These are phyloP conservation scores for Cyberlindnera americana DNA, from an alignment of 805 yeast genomes.

Conservation along the genomic window DNA sequence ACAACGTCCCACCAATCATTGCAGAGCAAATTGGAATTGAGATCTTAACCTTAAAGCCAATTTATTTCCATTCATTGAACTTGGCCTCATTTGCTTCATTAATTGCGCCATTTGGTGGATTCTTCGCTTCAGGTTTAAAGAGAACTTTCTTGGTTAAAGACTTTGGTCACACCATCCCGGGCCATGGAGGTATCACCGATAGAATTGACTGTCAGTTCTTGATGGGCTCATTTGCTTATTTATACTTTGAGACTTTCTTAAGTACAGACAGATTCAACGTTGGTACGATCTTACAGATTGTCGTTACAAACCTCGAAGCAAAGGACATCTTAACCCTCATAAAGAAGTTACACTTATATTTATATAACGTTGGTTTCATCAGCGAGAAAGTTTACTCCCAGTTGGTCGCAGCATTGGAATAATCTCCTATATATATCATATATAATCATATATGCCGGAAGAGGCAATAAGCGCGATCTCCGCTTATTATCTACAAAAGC, in stretches of 20 bases:
- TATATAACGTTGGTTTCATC: slow-evolving; percentile 39
- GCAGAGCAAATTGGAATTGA: slow-evolving; percentile 46
- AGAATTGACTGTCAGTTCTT: slow-evolving; percentile 96
- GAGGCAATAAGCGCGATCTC: slow-evolving; percentile 2
- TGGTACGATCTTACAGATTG: slow-evolving; percentile 71
- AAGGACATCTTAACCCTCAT: slow-evolving; percentile 64
- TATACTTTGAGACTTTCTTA: slow-evolving; percentile 90
- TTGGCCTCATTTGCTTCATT: slow-evolving; percentile 93
- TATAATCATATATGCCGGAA: background rate
- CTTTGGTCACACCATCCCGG: slow-evolving; percentile 97
- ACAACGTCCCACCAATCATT: slow-evolving; percentile 67
- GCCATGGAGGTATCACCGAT: slow-evolving; percentile 98
- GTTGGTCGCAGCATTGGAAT: slow-evolving; percentile 4
- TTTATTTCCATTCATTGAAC: slow-evolving; percentile 82
- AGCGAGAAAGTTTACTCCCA: slow-evolving; percentile 32
- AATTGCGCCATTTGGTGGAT: slow-evolving; percentile 98
- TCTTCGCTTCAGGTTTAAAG: slow-evolving; percentile 96
- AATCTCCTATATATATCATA: background rate
- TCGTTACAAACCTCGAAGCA: slow-evolving; percentile 63
- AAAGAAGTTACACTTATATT: slow-evolving; percentile 41
- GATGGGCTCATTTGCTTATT: slow-evolving; percentile 93
- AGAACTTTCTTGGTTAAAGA: slow-evolving; percentile 95
- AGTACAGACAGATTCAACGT: slow-evolving; percentile 68
- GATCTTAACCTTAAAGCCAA: slow-evolving; percentile 68
- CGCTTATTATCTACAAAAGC: background rate